Conservation (phyloP, 768 basidiomycete genomes). For the Botryobasidium botryosum region DNA sequence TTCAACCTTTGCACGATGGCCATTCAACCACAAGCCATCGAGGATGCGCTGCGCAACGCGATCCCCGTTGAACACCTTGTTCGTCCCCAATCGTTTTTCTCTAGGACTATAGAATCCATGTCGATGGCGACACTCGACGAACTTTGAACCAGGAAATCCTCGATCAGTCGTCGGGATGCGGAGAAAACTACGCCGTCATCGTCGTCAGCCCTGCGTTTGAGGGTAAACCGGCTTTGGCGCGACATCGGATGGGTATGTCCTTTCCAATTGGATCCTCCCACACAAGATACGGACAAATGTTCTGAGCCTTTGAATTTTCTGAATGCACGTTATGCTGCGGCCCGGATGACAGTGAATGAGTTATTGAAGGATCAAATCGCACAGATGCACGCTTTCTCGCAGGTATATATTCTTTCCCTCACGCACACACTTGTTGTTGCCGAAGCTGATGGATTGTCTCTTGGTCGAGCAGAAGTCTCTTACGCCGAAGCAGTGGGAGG, state of each 20-base stretch:
- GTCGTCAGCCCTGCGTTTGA: constrained; percentile 71
- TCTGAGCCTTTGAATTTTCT: neutral
- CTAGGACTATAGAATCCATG: no score
- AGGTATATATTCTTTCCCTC: constrained; percentile 35
- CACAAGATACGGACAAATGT: neutral
- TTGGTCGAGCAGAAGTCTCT: neutral
- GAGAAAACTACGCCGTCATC: constrained; percentile 55
- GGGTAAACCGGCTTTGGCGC: constrained; percentile 61
- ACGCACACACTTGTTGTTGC: no score
- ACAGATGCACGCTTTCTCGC: constrained; percentile 77
- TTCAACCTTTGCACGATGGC: no score
- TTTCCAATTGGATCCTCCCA: neutral
- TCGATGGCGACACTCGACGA: no score
- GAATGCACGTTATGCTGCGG: no score
- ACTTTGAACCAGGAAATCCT: no score
- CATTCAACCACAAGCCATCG: no score
- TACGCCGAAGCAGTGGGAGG: constrained; percentile 1
- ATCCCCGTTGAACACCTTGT: no score
- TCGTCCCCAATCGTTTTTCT: no score
- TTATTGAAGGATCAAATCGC: constrained; percentile 55
- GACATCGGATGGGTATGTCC: constrained; percentile 48
- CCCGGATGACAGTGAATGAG: constrained; percentile 76
- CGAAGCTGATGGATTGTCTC: no score
- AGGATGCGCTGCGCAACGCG: no score
- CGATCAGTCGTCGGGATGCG: constrained; percentile 74